These are phyloP conservation scores for Alternaria burnsii DNA, from an alignment of 2,329 filamentous ascomycete genomes.

Conservation along the genomic window DNA sequence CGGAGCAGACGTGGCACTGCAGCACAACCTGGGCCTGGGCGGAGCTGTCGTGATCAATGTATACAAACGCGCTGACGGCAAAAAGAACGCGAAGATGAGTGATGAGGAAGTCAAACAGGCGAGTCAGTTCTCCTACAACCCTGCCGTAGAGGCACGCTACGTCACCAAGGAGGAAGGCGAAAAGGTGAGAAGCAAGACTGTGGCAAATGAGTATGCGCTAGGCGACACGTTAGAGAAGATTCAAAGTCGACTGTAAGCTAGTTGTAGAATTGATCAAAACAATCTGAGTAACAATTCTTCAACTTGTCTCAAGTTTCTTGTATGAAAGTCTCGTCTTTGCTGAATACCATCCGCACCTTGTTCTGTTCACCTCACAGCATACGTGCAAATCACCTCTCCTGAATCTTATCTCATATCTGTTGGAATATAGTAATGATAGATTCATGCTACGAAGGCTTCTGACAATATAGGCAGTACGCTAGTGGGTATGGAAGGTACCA, in stretches of 20 bases:
- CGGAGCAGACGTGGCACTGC: conserved; percentile 75
- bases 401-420: too few species aligned
- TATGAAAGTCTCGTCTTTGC: too few species aligned
- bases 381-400: too few species aligned
- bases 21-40: conserved; percentile 92
- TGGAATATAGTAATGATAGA: too few species aligned
- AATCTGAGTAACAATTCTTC: too few species aligned
- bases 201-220: conserved; percentile 73
- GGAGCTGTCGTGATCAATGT: conserved; percentile 90
- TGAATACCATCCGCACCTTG: too few species aligned
- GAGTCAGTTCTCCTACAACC: conserved; percentile 84
- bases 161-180: conserved; percentile 80
- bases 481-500: too few species aligned
- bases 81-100: conserved; percentile 67
- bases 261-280: not conserved
- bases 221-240: conserved; percentile 78
- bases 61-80: conserved; percentile 83
- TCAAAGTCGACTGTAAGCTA: conserved; percentile 66
- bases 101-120: conserved; percentile 70
- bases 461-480: too few species aligned
- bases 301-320: too few species aligned
- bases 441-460: too few species aligned
- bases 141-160: conserved; percentile 85
- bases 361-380: too few species aligned
- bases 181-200: conserved; percentile 73